Conservation (phyloP, 441 rosid genomes). For the Croton setiger region DNA sequence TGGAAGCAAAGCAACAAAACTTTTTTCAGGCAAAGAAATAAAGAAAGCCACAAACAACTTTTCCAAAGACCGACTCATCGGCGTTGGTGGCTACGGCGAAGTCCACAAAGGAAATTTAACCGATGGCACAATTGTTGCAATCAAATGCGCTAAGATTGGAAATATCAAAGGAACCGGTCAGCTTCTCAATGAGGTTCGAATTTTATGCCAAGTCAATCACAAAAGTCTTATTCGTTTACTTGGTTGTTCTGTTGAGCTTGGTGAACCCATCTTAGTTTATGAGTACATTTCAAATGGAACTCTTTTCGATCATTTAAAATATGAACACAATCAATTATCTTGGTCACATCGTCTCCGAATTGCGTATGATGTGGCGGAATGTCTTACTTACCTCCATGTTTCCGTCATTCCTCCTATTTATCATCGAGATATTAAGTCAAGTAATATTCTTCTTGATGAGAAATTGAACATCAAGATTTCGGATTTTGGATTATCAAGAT, state of each 20-base stretch:
- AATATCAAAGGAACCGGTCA: constrained; percentile 54
- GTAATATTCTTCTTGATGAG: constrained; percentile 51
- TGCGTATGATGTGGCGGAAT: constrained; percentile 45
- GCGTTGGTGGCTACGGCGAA: constrained; percentile 56
- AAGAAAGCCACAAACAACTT: constrained; percentile 49
- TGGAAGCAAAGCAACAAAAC: constrained; percentile 39
- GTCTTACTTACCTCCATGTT: constrained; percentile 50
- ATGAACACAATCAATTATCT: constrained; percentile 11
- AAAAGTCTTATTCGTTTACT: constrained; percentile 42
- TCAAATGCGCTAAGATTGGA: constrained; percentile 60
- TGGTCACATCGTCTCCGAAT: constrained; percentile 45
- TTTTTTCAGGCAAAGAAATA: constrained; percentile 46
- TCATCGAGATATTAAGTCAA: constrained; percentile 53
- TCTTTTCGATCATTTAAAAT: constrained; percentile 40
- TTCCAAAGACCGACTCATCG: constrained; percentile 42
- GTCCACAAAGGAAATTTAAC: constrained; percentile 46
- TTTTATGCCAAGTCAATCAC: constrained; percentile 61
- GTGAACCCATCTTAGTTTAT: constrained; percentile 52
- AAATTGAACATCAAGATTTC: constrained; percentile 44
- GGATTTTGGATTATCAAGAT: constrained; percentile 55
- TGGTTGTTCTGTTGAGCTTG: constrained; percentile 60
- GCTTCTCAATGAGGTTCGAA: constrained; percentile 54
- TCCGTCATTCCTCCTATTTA: constrained; percentile 46
- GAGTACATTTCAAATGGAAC: constrained; percentile 47
- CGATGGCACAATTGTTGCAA: constrained; percentile 47